Evolutionary conservation across 192 early-diverging fungal genomes (phyloP).

Genomic region (Rhizoclosmatium globosum): DNA sequence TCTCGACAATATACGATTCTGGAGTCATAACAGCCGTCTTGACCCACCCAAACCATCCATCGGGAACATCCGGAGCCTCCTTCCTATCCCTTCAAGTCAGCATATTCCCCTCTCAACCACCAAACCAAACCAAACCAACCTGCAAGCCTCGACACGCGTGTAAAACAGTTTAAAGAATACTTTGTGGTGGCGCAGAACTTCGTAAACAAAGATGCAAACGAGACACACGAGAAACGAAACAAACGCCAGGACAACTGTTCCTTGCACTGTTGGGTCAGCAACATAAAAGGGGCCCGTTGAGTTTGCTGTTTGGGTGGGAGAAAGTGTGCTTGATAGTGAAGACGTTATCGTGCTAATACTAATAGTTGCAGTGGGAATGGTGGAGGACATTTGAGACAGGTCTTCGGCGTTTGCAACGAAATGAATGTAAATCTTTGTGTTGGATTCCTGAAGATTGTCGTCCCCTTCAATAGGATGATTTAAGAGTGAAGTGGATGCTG

Average conservation of each 20-base stretch:
- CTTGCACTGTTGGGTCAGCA: constrained; percentile 44
- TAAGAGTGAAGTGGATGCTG: too few relatives aligned
- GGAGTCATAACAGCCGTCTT: constrained; percentile 37
- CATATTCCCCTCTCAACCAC: too few relatives aligned
- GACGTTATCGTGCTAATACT: too few relatives aligned
- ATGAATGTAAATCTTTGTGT: too few relatives aligned
- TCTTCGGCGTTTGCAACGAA: too few relatives aligned
- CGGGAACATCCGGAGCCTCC: constrained; percentile 44
- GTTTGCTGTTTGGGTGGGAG: too few relatives aligned
- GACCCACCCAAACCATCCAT: constrained; percentile 52
- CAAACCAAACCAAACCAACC: too few relatives aligned
- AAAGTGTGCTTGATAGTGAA: too few relatives aligned
- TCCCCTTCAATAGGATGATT: too few relatives aligned
- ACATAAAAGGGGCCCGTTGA: constrained; percentile 39
- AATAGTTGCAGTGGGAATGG: too few relatives aligned
- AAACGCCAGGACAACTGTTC: constrained; percentile 43
- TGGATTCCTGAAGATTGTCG: too few relatives aligned
- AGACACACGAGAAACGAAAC: constrained; percentile 31
- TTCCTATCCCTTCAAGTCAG: constrained; percentile 31
- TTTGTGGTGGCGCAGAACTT: constrained; percentile 39
- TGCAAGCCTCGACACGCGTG: constrained; percentile 41
- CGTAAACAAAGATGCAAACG: constrained; percentile 40
- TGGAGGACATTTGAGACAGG: too few relatives aligned
- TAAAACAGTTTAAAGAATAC: constrained; percentile 44
- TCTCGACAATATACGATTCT: constrained; percentile 48